phyloP scores from a whole-genome alignment of 208 protist genomes.

The Novymonas esmeraldas region DNA sequence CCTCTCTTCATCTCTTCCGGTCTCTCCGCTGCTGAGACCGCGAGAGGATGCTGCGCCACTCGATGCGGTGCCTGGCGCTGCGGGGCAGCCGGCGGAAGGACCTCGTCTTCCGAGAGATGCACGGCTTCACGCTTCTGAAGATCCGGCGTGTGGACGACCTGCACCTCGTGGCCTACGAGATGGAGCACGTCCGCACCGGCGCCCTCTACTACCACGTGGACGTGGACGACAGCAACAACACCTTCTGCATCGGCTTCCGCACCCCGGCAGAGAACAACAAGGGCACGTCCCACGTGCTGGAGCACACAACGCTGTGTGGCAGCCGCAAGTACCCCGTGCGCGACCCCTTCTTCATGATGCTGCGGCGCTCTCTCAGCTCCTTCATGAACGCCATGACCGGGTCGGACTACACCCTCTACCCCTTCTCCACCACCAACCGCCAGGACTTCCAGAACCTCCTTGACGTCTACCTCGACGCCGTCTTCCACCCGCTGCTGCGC shows the following conservation, averaged over 20 bases:
- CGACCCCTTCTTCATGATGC: conserved; percentile 93
- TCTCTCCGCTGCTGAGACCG: neutral
- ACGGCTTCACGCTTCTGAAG: conserved; percentile 72
- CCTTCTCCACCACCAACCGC: conserved; percentile 92
- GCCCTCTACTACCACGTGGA: conserved; percentile 94
- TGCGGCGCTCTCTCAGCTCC: conserved; percentile 87
- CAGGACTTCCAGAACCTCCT: conserved; percentile 94
- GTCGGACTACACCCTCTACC: conserved; percentile 94
- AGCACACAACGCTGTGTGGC: conserved; percentile 97
- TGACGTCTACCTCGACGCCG: conserved; percentile 94
- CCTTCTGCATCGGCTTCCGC: conserved; percentile 96
- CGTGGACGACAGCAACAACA: conserved; percentile 95
- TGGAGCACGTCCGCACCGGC: conserved; percentile 72
- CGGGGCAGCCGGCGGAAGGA: conserved; percentile 16
- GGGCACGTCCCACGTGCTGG: conserved; percentile 96
- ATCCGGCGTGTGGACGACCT: conserved; percentile 72
- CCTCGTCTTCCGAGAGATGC: conserved; percentile 46
- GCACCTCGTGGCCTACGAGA: conserved; percentile 79
- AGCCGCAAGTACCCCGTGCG: conserved; percentile 95
- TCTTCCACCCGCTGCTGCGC: conserved; percentile 88
- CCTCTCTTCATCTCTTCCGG: neutral
- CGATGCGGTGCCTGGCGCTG: conserved; percentile 32
- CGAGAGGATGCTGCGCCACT: conserved; percentile 51
- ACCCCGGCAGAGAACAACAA: conserved; percentile 94
- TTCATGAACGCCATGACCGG: conserved; percentile 96